These are phyloP conservation scores for Candolleomyces eurysporus DNA, from an alignment of 768 basidiomycete species.

Conservation along the genomic window DNA sequence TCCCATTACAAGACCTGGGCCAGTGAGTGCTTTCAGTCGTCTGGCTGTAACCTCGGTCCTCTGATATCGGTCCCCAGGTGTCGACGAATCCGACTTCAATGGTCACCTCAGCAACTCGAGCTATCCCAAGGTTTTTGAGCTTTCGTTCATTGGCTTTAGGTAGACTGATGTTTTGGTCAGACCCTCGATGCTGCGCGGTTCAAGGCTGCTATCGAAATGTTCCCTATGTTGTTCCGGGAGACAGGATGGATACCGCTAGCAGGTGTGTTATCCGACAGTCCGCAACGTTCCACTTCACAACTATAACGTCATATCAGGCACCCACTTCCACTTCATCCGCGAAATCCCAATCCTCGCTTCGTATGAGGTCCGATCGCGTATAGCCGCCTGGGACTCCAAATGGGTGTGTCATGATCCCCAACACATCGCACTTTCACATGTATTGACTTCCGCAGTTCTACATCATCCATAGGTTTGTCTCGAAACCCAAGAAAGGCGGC, in stretches of 20 bases:
- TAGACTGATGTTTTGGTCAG: slow-evolving; percentile 16
- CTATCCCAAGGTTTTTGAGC: slow-evolving; percentile 61
- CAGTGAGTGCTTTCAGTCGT: slow-evolving; percentile 42
- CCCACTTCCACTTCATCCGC: slow-evolving; percentile 65
- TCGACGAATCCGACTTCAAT: slow-evolving; percentile 75
- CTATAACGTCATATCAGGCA: slow-evolving; percentile 35
- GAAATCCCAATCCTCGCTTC: slow-evolving; percentile 65
- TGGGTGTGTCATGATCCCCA: slow-evolving; percentile 51
- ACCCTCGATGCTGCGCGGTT: slow-evolving; percentile 49
- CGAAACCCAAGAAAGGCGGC: slow-evolving; percentile 7
- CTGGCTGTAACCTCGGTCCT: slow-evolving; percentile 1
- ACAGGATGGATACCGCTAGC: slow-evolving; percentile 65
- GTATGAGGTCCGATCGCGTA: slow-evolving; percentile 58
- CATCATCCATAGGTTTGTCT: slow-evolving; percentile 60
- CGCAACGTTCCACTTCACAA: background rate
- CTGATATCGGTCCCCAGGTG: slow-evolving; percentile 31
- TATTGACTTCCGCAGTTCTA: slow-evolving; percentile 44
- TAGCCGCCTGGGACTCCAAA: slow-evolving; percentile 74
- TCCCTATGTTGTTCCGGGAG: slow-evolving; percentile 54
- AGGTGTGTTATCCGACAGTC: slow-evolving; percentile 30
- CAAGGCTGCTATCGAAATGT: slow-evolving; percentile 44
- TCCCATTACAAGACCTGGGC: slow-evolving; percentile 49
- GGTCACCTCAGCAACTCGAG: slow-evolving; percentile 78
- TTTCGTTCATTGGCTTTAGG: too few relatives aligned
- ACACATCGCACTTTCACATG: background rate